Evolutionary conservation across 2,329 filamentous ascomycete genomes (phyloP).

Genomic region (Fusarium odoratissimum): DNA sequence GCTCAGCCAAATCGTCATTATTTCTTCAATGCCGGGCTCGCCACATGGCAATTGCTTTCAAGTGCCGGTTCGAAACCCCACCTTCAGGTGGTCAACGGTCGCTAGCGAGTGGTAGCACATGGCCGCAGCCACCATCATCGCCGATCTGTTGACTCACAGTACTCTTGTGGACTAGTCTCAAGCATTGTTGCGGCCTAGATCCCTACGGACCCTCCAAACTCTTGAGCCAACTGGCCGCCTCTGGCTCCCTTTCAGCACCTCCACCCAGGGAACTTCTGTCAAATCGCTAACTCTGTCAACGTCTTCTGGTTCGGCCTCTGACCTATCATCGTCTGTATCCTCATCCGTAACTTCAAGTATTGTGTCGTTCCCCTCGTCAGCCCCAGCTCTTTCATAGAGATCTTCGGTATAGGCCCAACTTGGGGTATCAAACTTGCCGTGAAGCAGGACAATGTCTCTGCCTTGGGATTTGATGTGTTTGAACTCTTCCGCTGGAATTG

Average conservation of each 20-base stretch:
- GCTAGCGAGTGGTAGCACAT: conserved; percentile 6
- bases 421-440: conserved; percentile 75
- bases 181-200: conserved; percentile 61
- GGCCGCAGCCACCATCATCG: conserved; percentile 6
- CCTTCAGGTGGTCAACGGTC: conserved; percentile 14
- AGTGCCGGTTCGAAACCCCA: conserved; percentile 20
- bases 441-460: conserved; percentile 69
- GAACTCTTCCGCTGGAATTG: conserved; percentile 59
- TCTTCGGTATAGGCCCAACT: conserved; percentile 78
- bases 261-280: conserved; percentile 67
- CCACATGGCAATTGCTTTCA: conserved; percentile 23
- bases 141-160: conserved; percentile 4
- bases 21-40: conserved; percentile 18
- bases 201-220: conserved; percentile 73
- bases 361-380: conserved; percentile 46
- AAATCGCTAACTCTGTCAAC: conserved; percentile 34
- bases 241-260: conserved; percentile 65
- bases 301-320: conserved; percentile 46
- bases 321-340: conserved; percentile 50
- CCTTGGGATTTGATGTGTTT: conserved; percentile 55
- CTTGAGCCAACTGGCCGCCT: conserved; percentile 68
- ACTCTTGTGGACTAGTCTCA: conserved; percentile 38
- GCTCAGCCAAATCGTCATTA: conserved; percentile 7
- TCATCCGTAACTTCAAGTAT: conserved; percentile 50
- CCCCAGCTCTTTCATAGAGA: conserved; percentile 55